Conservation (phyloP, 106 monocot species). For the Dendrobium chrysotoxum region DNA sequence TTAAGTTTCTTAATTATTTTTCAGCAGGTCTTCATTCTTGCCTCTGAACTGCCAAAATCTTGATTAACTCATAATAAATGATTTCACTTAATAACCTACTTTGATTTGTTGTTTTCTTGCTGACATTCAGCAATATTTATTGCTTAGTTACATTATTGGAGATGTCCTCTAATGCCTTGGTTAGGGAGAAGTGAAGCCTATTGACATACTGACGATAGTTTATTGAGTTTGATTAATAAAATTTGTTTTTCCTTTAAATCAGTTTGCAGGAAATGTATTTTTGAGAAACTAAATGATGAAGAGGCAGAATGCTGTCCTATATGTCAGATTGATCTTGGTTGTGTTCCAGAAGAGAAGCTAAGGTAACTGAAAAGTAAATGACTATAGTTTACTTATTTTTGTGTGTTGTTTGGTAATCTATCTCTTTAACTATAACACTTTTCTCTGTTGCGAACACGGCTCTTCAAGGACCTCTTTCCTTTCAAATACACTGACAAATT, state of each 20-base stretch:
- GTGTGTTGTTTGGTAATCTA: not conserved
- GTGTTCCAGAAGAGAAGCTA: constrained; percentile 25
- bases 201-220: not conserved
- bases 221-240: not conserved
- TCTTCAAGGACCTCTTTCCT: not conserved
- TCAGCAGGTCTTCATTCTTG: not conserved
- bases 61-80: not conserved
- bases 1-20: not conserved
- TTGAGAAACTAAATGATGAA: constrained; percentile 21
- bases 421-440: not conserved
- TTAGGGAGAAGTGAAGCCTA: not conserved
- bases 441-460: not conserved
- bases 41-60: not conserved
- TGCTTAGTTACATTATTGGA: not conserved
- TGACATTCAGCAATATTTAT: not conserved
- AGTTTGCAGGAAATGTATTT: constrained; percentile 28
- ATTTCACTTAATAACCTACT: not conserved
- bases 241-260: not conserved
- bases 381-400: not conserved
- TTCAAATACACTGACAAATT: not conserved
- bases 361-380: constrained; percentile 10
- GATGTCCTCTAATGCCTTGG: not conserved
- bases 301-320: constrained; percentile 23
- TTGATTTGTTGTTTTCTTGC: not conserved
- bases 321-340: constrained; percentile 20